These are phyloP conservation scores for Proliferodiscus dingleyae DNA, from an alignment of 2,329 filamentous ascomycete species.

Conservation along the genomic window DNA sequence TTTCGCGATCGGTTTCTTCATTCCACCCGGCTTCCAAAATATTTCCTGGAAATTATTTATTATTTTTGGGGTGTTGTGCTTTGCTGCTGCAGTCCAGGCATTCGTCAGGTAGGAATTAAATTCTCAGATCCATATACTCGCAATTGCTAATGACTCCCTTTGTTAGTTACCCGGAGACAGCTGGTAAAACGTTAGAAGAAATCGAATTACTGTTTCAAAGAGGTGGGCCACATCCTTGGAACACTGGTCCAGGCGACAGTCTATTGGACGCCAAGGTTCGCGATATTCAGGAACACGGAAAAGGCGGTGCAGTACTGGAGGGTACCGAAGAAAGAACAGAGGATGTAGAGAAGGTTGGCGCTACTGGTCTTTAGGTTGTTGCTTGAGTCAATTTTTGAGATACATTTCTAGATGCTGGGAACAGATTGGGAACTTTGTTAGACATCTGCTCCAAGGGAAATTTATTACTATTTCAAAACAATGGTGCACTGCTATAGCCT, in stretches of 20 bases:
- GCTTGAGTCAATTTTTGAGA: no score
- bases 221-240: slow-evolving; percentile 21
- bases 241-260: slow-evolving; percentile 14
- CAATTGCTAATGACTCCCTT: not conserved
- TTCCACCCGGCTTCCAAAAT: slow-evolving; percentile 40
- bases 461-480: no score
- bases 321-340: not conserved
- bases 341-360: not conserved
- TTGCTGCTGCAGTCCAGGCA: slow-evolving; percentile 40
- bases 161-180: slow-evolving; percentile 31
- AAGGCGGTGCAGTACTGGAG: not conserved
- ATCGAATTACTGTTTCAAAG: slow-evolving; percentile 31
- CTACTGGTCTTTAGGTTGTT: no score
- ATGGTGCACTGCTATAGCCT: no score
- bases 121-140: not conserved
- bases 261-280: slow-evolving; percentile 17
- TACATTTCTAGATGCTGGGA: no score
- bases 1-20: slow-evolving; percentile 45
- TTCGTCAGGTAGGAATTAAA: slow-evolving; percentile 31
- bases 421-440: no score
- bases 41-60: slow-evolving; percentile 49
- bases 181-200: slow-evolving; percentile 31
- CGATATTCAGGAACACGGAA: slow-evolving; percentile 9
- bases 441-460: no score
- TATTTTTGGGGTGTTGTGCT: slow-evolving; percentile 48